Evolutionary conservation across 2,329 filamentous ascomycete genomes (phyloP).

Genomic region (Stachybotrys chartarum): DNA sequence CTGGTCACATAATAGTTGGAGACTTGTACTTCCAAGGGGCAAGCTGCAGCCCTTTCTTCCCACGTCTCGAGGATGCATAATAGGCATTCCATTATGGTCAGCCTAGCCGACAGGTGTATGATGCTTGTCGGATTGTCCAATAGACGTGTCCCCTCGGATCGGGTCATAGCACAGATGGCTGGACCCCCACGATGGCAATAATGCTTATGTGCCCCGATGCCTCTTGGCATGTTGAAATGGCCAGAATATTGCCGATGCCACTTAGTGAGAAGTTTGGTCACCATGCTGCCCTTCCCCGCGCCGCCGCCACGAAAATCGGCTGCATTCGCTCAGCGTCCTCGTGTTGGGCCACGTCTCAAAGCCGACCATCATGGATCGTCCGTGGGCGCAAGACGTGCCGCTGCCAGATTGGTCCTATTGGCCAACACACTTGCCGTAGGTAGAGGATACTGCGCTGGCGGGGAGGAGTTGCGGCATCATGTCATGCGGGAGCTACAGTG

Average conservation of each 20-base stretch:
- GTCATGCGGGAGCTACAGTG: too few relatives aligned
- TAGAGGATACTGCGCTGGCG: too few relatives aligned
- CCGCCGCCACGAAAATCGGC: neutral
- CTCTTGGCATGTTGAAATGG: neutral
- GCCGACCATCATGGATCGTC: neutral
- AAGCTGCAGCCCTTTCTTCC: neutral
- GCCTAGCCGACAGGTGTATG: neutral
- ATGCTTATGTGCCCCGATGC: neutral
- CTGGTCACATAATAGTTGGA: too few relatives aligned
- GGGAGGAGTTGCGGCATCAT: too few relatives aligned
- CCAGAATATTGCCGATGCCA: neutral
- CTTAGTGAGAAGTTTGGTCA: neutral
- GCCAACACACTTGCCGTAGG: too few relatives aligned
- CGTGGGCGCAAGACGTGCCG: neutral
- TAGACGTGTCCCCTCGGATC: neutral
- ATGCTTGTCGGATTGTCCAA: neutral
- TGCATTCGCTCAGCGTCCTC: neutral
- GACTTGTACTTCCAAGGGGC: too few relatives aligned
- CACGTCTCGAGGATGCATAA: neutral
- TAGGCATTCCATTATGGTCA: neutral
- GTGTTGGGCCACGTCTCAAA: neutral
- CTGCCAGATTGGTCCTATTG: too few relatives aligned
- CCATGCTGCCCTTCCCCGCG: neutral
- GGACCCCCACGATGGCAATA: neutral
- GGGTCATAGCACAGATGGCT: neutral